These are phyloP conservation scores for Artomyces pyxidatus DNA, from an alignment of 768 basidiomycete genomes.

Conservation along the genomic window DNA sequence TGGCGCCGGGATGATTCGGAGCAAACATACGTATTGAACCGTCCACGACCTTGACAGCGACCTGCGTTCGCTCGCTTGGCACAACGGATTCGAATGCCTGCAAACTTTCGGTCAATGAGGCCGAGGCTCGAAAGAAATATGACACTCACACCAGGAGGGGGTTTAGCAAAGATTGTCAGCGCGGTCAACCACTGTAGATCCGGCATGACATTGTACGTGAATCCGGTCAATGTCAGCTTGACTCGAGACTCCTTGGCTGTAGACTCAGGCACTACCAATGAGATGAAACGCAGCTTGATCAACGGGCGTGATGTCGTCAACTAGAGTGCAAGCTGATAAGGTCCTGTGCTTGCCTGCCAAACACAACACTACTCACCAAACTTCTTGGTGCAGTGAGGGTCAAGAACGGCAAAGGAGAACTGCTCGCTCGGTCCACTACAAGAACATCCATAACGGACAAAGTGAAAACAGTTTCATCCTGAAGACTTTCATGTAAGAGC, in stretches of 20 bases:
- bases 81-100: slow-evolving; percentile 90
- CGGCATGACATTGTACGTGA: slow-evolving; percentile 54
- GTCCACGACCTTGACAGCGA: slow-evolving; percentile 59
- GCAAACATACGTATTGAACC: slow-evolving; percentile 57
- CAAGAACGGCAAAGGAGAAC: slow-evolving; percentile 35
- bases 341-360: too few species aligned
- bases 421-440: slow-evolving; percentile 39
- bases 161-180: slow-evolving; percentile 56
- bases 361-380: slow-evolving; percentile 54
- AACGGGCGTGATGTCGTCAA: slow-evolving; percentile 35
- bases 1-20: slow-evolving; percentile 50
- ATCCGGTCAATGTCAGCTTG: slow-evolving; percentile 52
- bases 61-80: slow-evolving; percentile 76
- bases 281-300: slow-evolving; percentile 60
- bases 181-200: slow-evolving; percentile 59
- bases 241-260: slow-evolving; percentile 74
- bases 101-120: background rate
- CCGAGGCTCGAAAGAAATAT: background rate
- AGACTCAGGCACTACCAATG: slow-evolving; percentile 49
- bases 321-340: too few species aligned
- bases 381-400: slow-evolving; percentile 47
- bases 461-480: slow-evolving; percentile 69
- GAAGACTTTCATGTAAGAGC: background rate
- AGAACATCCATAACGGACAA: slow-evolving; percentile 55
- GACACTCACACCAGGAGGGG: slow-evolving; percentile 77